Evolutionary conservation across 1,284 basidiomycete species (phyloP), one percentile per base, ranked within the genome.

Genomic region (Microbotryum saponariae): DNA sequence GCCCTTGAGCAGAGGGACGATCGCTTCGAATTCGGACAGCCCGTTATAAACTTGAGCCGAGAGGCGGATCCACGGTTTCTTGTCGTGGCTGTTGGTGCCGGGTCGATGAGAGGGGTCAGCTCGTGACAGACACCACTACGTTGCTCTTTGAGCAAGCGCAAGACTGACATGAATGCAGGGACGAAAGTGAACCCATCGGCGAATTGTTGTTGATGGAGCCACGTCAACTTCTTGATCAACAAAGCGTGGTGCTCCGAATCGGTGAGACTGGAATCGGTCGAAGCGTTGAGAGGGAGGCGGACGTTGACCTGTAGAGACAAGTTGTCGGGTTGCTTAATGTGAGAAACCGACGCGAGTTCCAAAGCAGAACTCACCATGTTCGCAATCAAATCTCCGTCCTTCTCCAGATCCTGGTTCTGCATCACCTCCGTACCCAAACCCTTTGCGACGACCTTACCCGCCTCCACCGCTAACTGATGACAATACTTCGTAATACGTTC

Each of bases 11-110:
- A 72, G 72, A 10, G 68, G 57, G 0, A 65, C 76, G 14, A 74
- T 65, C 21, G 69, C 59, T 45, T 73, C 71, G 60, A 77, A 78
- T 65, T 78, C 77, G 46, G 60, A 60, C 25, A 77, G 55, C 65
- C 76, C 61, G 47, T 46, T 57, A 52, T 64, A 69, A 2, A 64
- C 61, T 52, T 68, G 70, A 21, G 65, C 65, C 27, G 59, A 59
- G 49, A 70, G 56, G 51, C 65, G 51, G 31, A 53, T 33, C 65
- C 70, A 67, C 54, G 64, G 55, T 16, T 48, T 65, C 57, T 75
- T 74, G 23, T 72, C 71, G 42, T 76, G 65, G 3, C 64, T 66
- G 58, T 25, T 12, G 1, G 4, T 9, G 29, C 9, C 7, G 25
- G 25, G 8, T 7, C 8, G 23, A 27, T 31, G 8, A 5, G 14